Evolutionary conservation across 805 yeast genomes (phyloP).

Genomic region (Naumovozyma dairenensis): DNA sequence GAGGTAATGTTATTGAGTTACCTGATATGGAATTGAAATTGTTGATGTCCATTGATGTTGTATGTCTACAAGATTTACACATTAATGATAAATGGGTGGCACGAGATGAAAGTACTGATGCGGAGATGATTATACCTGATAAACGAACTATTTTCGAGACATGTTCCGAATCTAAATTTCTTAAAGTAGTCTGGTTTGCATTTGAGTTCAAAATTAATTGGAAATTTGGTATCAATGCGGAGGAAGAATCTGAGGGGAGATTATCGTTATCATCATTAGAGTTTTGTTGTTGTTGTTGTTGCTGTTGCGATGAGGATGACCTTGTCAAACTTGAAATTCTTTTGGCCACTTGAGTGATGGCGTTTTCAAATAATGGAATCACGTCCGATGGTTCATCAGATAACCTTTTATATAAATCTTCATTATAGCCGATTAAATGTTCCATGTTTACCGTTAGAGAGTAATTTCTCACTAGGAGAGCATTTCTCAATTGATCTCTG

Average conservation of each 20-base stretch:
- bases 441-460: conserved; percentile 67
- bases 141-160: conserved; percentile 83
- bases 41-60: conserved; percentile 43
- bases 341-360: conserved; percentile 79
- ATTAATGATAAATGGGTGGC: conserved; percentile 76
- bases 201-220: conserved; percentile 71
- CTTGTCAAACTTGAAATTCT: conserved; percentile 39
- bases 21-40: conserved; percentile 29
- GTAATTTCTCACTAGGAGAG: conserved; percentile 67
- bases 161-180: conserved; percentile 78
- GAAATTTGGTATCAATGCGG: conserved; percentile 51
- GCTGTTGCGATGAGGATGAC: conserved; percentile 1
- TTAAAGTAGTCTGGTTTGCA: conserved; percentile 60
- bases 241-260: background rate
- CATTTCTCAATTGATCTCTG: conserved; percentile 84
- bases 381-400: conserved; percentile 81
- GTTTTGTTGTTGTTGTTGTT: conserved; percentile 6
- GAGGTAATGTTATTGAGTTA: conserved; percentile 24
- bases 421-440: conserved; percentile 80
- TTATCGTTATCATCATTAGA: conserved; percentile 7
- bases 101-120: conserved; percentile 79
- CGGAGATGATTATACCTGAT: conserved; percentile 87
- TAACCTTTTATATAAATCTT: conserved; percentile 75
- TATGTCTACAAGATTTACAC: conserved; percentile 82
- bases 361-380: conserved; percentile 75